Percentiles rank a stretch among this genome's conserved stretches.
Conservation (phyloP, 1,284 basidiomycete species). For the Rhodotorula sp. region DNA sequence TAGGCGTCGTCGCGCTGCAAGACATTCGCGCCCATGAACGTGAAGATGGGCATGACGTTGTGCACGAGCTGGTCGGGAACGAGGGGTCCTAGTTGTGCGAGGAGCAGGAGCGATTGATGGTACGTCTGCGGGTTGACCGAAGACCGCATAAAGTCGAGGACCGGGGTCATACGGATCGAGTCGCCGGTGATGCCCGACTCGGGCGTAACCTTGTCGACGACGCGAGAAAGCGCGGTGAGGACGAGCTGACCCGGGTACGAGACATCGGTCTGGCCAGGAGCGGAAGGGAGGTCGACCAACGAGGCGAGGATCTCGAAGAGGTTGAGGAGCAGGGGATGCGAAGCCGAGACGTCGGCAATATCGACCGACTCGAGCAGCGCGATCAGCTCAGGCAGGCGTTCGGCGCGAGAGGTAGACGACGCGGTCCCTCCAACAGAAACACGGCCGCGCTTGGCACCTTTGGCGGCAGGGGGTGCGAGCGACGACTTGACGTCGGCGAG, state of each 20-base stretch:
- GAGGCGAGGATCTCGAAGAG: slow-evolving; percentile 38
- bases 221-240: slow-evolving; percentile 22
- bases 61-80: slow-evolving; percentile 87
- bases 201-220: slow-evolving; percentile 33
- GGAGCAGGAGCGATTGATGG: slow-evolving; percentile 86
- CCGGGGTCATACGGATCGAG: slow-evolving; percentile 63
- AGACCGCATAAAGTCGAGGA: slow-evolving; percentile 79
- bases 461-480: slow-evolving; percentile 18
- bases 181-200: slow-evolving; percentile 45
- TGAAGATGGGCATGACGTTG: slow-evolving; percentile 98
- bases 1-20: slow-evolving; percentile 95
- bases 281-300: slow-evolving; percentile 34
- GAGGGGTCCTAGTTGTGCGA: slow-evolving; percentile 77
- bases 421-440: slow-evolving; percentile 24
- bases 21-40: slow-evolving; percentile 96
- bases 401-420: slow-evolving; percentile 10
- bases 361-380: slow-evolving; percentile 39
- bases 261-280: slow-evolving; percentile 29
- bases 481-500: slow-evolving; percentile 27
- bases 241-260: slow-evolving; percentile 39
- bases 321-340: slow-evolving; percentile 31
- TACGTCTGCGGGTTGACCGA: slow-evolving; percentile 91
- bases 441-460: slow-evolving; percentile 37
- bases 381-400: slow-evolving; percentile 38
- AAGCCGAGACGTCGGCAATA: slow-evolving; percentile 19